Evolutionary conservation across 805 yeast genomes (phyloP).

Genomic region (Alloascoidea africana): DNA sequence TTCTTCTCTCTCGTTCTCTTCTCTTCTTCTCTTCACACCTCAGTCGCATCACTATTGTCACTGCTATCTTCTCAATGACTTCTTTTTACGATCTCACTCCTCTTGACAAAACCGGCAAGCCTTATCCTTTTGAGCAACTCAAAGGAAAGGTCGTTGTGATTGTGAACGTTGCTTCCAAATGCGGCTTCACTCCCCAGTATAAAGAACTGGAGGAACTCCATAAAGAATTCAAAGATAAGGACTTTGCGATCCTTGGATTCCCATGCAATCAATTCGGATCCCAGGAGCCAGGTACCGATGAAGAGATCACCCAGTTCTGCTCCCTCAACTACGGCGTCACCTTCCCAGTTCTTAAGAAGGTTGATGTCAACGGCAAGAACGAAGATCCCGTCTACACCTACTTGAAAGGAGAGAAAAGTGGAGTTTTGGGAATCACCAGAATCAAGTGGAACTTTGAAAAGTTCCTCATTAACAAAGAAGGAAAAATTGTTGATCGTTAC

Average conservation of each 20-base stretch:
- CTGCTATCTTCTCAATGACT: too few species aligned
- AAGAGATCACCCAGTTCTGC: conserved; percentile 64
- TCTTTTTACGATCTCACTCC: conserved; percentile 55
- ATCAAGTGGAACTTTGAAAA: conserved; percentile 75
- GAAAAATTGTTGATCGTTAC: conserved; percentile 46
- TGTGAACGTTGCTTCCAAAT: conserved; percentile 82
- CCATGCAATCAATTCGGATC: conserved; percentile 92
- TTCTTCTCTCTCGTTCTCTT: too few species aligned
- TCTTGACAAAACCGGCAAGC: conserved; percentile 41
- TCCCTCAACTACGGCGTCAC: conserved; percentile 73
- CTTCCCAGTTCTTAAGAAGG: conserved; percentile 77
- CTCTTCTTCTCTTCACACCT: too few species aligned
- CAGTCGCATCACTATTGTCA: too few species aligned
- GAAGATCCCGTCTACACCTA: conserved; percentile 71
- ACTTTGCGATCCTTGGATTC: conserved; percentile 62
- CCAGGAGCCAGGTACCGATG: conserved; percentile 59
- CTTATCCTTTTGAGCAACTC: conserved; percentile 41
- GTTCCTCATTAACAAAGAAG: conserved; percentile 43
- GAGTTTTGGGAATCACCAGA: conserved; percentile 51
- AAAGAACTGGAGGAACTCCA: conserved; percentile 54
- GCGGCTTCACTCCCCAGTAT: conserved; percentile 68
- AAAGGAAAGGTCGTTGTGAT: conserved; percentile 72
- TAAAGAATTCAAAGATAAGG: conserved; percentile 45
- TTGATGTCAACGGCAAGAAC: conserved; percentile 77
- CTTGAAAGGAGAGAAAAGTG: conserved; percentile 51